Evolutionary conservation across 2,329 filamentous ascomycete genomes (phyloP), one percentile per base, ranked within the genome.

Genomic region (Aspergillus proliferans): DNA sequence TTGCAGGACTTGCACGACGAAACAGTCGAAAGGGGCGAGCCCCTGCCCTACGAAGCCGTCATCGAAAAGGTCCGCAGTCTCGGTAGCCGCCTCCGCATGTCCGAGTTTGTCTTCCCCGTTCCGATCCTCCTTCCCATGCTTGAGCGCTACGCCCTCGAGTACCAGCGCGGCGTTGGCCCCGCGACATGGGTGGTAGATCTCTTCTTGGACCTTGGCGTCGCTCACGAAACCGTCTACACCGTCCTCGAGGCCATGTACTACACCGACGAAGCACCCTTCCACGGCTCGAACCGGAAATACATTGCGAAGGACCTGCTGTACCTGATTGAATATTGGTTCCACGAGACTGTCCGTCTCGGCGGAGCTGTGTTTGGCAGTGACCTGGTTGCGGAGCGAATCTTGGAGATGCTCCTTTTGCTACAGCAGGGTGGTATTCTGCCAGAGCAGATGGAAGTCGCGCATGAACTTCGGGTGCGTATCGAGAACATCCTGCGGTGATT

Each of bases 1-100:
- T 83, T 98, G 53, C 80, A 87, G 50, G 79, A 84, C 54, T 82
- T 84, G 5, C 86, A 92, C 62, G 73, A 70, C 47, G 72, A 76
- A 50, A 80, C 78, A 15, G 68, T 74, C 2, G 69, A 72, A 18
- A 64, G 61, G 26, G 68, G 63, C 19, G 60, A 68, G 34, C 65
- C 72, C 3, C 63, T 69, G 43, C 75, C 75, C 3, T 77, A 74
- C 49, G 75, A 78, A 62, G 73, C 71, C 14, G 69, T 78, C 5
- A 69, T 71, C 49, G 72, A 80, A 45, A 76, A 77, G 51, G 73
- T 83, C n/a, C 76, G 79, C 52, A 73, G 73, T 36, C 71, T 85
- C 15, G 81, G 80, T 15, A 72, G 71, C 47, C 75, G 79, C 19
- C 72, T 84, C 21, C 72, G 75, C 47, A 72, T 78, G 56, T 80